phyloP scores from a whole-genome alignment of 331 rosid genomes.

The Prunus yedoensis region DNA sequence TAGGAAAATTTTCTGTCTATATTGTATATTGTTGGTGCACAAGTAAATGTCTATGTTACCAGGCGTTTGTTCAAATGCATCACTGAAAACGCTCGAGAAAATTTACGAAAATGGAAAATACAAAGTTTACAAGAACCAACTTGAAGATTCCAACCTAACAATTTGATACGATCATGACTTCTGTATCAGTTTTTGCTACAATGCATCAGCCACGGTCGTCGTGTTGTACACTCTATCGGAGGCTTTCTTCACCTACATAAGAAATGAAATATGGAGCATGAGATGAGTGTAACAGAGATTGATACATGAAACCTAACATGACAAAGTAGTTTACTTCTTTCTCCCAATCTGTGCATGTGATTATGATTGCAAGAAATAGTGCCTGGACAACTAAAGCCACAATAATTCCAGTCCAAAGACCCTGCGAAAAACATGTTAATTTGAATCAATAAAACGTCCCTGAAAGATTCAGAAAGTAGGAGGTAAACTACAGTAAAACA shows the following conservation, averaged over 20 bases:
- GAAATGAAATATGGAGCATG: not conserved
- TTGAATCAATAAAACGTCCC: not conserved
- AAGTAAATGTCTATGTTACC: no score
- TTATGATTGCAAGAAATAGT: constrained; percentile 27
- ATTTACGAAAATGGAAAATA: no score
- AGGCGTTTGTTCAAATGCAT: no score
- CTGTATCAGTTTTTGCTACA: not conserved
- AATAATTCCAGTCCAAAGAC: constrained; percentile 49
- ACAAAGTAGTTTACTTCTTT: constrained; percentile 31
- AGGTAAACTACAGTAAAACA: not conserved
- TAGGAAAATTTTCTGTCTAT: no score
- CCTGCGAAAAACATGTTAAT: constrained; percentile 30
- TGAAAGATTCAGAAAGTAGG: no score
- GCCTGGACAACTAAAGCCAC: constrained; percentile 37
- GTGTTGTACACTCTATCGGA: constrained; percentile 15
- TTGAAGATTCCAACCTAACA: no score
- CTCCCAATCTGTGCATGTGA: constrained; percentile 43
- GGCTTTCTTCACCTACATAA: constrained; percentile 31
- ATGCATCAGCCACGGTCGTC: not conserved
- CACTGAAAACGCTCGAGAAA: no score
- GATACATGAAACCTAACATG: not conserved
- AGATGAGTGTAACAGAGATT: not conserved
- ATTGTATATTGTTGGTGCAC: no score
- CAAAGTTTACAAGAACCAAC: no score
- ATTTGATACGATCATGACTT: no score